Base-by-base conservation (phyloP, 805 yeast genomes). In the Tetrapisispora phaffii region DNA sequence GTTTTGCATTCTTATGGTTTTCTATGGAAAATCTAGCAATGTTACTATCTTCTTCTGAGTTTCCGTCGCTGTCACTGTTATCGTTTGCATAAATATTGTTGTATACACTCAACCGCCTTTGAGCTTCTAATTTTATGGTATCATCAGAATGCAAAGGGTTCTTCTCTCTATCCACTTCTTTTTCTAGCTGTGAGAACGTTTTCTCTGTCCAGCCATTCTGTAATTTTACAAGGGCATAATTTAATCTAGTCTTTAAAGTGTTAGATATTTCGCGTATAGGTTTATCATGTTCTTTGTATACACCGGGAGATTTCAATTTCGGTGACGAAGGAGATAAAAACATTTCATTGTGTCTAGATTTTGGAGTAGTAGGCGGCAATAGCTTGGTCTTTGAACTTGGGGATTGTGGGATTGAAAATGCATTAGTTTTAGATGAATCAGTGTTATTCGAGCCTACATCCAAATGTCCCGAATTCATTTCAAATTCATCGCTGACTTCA, bases 221-320 rank as follows among this genome's bases (percentile, higher is more conserved):
- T 43, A 65, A 55, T 50, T 68, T 68, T 10, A 68, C 66, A 49
- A 66, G 60, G 1, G 74, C 74, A 51, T 68, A 67, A 44, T 66
- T 67, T 15, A 70, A 51, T 45, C 73, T 56, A 13, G 72, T 66
- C 46, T 65, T 66, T 34, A 70, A 54, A 46, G 64, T 65, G 20
- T 66, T 60, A 0, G 73, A 68, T 17, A 69, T 62, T 39, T 66
- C 67, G 41, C 71, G 58, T 13, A 68, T 68, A 10, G 72, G 72
- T 34, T 67, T 67, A 31, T 37, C 44, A 13, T 42, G 28, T 20
- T 50, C 53, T 29, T 50, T 50, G 21, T 40, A 38, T n/a, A 46
- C 46, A n/a, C 46, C 41, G 17, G 66, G 65, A 4, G 63, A 58
- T 45, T 56, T 61, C 41, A 62, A 50, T 34, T 57, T 55, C 1